Evolutionary conservation across 108 stramenopile genomes (phyloP), one percentile per base, ranked within the genome.

Genomic region (Bacterosira constricta): DNA sequence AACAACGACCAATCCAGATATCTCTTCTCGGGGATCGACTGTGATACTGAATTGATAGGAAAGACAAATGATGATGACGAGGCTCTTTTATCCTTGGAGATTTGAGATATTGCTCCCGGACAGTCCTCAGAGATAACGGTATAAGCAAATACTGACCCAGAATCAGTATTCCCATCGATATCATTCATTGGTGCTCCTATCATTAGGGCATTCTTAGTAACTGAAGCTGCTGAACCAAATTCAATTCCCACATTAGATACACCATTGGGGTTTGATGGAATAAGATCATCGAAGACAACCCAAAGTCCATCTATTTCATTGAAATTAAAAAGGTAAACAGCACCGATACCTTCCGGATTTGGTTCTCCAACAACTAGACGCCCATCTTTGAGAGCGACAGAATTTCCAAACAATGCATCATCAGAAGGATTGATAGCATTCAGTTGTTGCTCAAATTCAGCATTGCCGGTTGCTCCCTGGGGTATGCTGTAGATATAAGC

Each of bases 1-100:
- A 69, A 38, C 25, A 42, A 6, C 7, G 66, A 18, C 67, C 67
- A 69, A n/a, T 55, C 67, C 0, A 52, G 55, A 36, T 37, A 69
- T 26, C 67, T 69, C 39, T 55, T 56, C 6, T 31, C 13, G 13
- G 67, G 67, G 10, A 57, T 69, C 30, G 38, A 31, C 4, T 57
- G 35, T n/a, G 41, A 13, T 3, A 56, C 38, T 1, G 67, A 39
- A 56, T 52, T 52, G 11, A 4, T 4, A 49, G 62, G 18, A n/a
- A n/a, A n/a, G n/a, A n/a, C n/a, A n/a, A n/a, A n/a, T n/a, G n/a
- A n/a, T n/a, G n/a, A n/a, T n/a, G n/a, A n/a, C n/a, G n/a, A n/a
- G n/a, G n/a, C n/a, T n/a, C n/a, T n/a, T n/a, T n/a, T n/a, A n/a
- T 39, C 38, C 38, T 10, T 39, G 38, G 9, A 39, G 7, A 7